These are phyloP conservation scores for Cryphonectria naterciae DNA, from an alignment of 2,329 filamentous ascomycete species.

Conservation along the genomic window DNA sequence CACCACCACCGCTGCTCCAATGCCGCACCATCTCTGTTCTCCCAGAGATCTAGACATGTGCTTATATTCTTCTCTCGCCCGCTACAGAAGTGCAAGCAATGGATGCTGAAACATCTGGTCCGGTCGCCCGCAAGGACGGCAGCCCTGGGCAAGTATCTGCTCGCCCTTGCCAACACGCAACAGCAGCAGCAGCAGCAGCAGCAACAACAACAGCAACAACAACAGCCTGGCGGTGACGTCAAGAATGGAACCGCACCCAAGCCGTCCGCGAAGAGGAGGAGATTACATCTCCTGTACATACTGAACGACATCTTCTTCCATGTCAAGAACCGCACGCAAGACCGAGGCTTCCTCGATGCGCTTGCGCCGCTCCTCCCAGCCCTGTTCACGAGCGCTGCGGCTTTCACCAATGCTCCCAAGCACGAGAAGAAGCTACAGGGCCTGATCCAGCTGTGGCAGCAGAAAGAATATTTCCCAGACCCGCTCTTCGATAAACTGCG, in stretches of 20 bases:
- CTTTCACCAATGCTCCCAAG: constrained; percentile 64
- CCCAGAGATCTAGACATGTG: constrained; percentile 43
- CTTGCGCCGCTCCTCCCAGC: constrained; percentile 63
- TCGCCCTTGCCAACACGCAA: constrained; percentile 67
- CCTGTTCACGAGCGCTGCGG: constrained; percentile 63
- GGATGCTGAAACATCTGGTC: constrained; percentile 75
- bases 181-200: constrained; percentile 12
- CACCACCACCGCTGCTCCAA: constrained; percentile 35
- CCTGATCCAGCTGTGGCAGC: constrained; percentile 73
- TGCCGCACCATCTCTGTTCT: constrained; percentile 32
- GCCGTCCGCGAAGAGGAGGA: constrained; percentile 67
- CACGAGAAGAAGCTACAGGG: constrained; percentile 67
- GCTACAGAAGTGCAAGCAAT: constrained; percentile 82
- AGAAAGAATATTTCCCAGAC: constrained; percentile 63
- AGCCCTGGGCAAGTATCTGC: constrained; percentile 76
- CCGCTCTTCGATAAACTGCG: constrained; percentile 62
- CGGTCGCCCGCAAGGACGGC: constrained; percentile 67
- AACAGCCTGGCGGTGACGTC: constrained; percentile 34
- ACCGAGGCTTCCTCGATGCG: constrained; percentile 56
- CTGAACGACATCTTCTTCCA: constrained; percentile 80
- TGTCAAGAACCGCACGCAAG: constrained; percentile 55
- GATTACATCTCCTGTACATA: constrained; percentile 77
- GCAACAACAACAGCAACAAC: constrained; percentile 35
- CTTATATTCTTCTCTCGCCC: constrained; percentile 37
- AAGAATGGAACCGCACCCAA: constrained; percentile 39